Percentiles rank a stretch among this genome's conserved stretches.
Conservation (phyloP, 2,329 filamentous ascomycete species). For the Colletotrichum tabaci region DNA sequence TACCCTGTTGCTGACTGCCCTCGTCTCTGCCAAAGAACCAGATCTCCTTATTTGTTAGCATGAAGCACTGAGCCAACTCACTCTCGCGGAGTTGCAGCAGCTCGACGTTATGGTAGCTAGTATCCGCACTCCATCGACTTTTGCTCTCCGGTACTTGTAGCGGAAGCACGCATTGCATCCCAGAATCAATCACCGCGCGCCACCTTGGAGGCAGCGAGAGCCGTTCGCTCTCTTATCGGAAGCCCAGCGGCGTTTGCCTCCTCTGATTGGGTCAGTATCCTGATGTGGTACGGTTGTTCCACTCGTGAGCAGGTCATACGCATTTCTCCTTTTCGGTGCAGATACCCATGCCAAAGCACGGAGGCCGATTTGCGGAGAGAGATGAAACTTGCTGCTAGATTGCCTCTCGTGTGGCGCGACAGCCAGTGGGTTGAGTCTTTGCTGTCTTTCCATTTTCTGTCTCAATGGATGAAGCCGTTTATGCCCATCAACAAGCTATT, state of each 20-base stretch:
- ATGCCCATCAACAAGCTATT: not conserved
- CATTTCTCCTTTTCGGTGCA: not conserved
- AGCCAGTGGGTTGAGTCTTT: not conserved
- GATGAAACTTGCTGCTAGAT: not conserved
- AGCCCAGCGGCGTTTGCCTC: not conserved
- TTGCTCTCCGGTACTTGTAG: too few species aligned
- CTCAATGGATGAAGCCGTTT: not conserved
- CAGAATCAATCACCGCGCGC: not conserved
- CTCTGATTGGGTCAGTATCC: not conserved
- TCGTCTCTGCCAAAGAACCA: not conserved
- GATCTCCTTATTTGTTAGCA: too few species aligned
- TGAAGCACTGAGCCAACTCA: not conserved
- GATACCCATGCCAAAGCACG: not conserved
- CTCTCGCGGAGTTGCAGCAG: not conserved
- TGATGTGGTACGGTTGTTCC: not conserved
- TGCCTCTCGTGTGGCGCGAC: conserved; percentile 28
- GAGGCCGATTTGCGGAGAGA: conserved; percentile 28
- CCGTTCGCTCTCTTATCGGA: not conserved
- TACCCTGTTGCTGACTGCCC: not conserved
- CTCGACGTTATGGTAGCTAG: not conserved
- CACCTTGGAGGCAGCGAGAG: too few species aligned
- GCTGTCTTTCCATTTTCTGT: not conserved
- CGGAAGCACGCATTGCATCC: not conserved
- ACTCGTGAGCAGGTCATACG: not conserved
- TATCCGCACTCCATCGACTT: not conserved